Evolutionary conservation across 495 filamentous ascomycete genomes (phyloP), one percentile per base, ranked within the genome.

Genomic region (Arthonia radiata): DNA sequence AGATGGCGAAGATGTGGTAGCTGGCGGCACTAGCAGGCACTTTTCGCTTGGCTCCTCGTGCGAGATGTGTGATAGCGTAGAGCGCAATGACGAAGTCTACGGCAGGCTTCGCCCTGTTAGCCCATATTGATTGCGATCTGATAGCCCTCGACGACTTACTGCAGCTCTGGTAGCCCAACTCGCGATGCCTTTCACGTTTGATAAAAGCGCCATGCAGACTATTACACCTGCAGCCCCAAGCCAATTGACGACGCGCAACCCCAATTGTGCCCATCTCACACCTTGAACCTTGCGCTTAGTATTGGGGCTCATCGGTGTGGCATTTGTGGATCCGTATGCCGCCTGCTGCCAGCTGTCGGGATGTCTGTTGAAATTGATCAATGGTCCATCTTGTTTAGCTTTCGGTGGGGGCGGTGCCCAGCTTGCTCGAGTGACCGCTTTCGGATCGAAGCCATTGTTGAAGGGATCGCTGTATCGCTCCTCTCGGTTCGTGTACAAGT

Each of bases 1-100:
- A 47, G 4, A 64, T 50, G 9, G 80, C 67, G 37, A 89, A 91
- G 22, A 83, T 39, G 43, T 80, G 77, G 42, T 91, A 91, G 31
- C 72, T 79, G 5, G 75, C 69, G 4, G 79, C 72, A 23, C 76
- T 81, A 4, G 53, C 70, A 1, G 81, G 62, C 2, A 79, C 67
- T 13, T 78, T 61, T 12, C 48, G 55, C 29, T 67, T 61, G 0
- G 73, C 58, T 15, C 71, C 63, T 12, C 70, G 59, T 15, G 54
- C 50, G 15, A 86, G 63, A 43, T 89, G 76, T 40, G 72, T 80
- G 24, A 82, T 61, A 17, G 57, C 72, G 44, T 93, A 93, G 4
- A 68, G 35, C 0, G 63, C 64, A 39, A 71, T 65, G 3, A 77
- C 32, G 22, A 74, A 57, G 23, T 71, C 75, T 19, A 79, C 56